Base-by-base conservation (phyloP, 441 rosid genomes). In the Populus hybrid region DNA sequence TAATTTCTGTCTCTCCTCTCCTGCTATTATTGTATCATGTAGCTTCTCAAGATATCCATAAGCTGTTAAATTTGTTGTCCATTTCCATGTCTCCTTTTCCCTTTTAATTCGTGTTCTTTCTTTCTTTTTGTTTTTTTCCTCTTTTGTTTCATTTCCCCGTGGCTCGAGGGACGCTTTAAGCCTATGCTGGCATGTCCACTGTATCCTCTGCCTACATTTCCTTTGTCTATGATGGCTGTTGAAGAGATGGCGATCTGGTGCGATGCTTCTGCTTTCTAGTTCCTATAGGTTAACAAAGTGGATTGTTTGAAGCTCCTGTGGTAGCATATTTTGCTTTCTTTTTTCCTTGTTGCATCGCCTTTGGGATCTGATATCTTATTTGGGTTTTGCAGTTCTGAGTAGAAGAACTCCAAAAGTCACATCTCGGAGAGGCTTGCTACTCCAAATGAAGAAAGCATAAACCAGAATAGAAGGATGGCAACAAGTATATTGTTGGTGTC, bases 111-210 rank as follows among this genome's bases (percentile, higher is more conserved):
- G 21, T 74, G 74, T 66, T 73, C 68, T 56, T 71, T 80, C 77
- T 76, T 42, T 11, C 45, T 61, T 28, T 75, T 75, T 78, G 80
- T 73, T 72, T 33, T 79, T 75, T 65, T 2, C 31, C 31, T 29
- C 31, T 29, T 29, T 29, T 29, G 31, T 29, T 16, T 45, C 50
- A 29, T 72, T 78, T 65, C 65, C 70, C 80, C 65, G 53, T 68
- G 81, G 85, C 74, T 71, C 72, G 81, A 83, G 86, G 84, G 83
- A 82, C 77, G 83, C 26, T 69, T 73, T 82, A 78, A 76, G 85
- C 81, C 77, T 72, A 75, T 75, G 84, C 84, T 70, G 73, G 76
- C 81, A 78, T 82, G 78, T 72, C 75, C 82, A 70, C 40, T 70
- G 53, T 74, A 73, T 61, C 74, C 78, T 76, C 82, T 69, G 82